Evolutionary conservation across 140 eudicot genomes (phyloP), one percentile per base, ranked within the genome.

Genomic region (Ambrosia hybrid): DNA sequence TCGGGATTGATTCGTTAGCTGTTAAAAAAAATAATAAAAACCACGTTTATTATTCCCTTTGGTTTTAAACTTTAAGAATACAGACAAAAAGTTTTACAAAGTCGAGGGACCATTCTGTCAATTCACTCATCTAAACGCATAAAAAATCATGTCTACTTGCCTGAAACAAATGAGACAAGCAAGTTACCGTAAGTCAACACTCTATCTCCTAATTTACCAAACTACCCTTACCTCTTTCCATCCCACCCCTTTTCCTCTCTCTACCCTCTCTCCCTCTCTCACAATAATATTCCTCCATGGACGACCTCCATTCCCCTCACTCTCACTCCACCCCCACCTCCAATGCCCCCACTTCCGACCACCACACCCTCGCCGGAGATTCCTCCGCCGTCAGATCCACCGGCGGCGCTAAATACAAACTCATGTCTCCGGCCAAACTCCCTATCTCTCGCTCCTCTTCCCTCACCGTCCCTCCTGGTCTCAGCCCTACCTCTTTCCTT

Each of bases 391-490:
- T 12, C 57, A 52, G 80, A 66, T 75, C 73, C 72, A 73, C 46
- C 26, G 72, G 34, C 68, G 80, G 83, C 39, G 98, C 98, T 30
- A 83, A 75, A 81, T 93, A 93, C 81, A 88, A 89, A 83, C 97
- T 93, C 49, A 85, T 93, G 99, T 87, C 99, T 3, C 99, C 99
- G 49, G 99, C 99, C 69, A 90, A 90, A 72, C 96, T 93, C 2
- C 99, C 99, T 76, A 93, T 93, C 86, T 86, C 97, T 2, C 64
- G 97, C 86, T 82, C 97, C 6, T 45, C 87, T 16, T 79, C 85
- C 52, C 76, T 93, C 74, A 87, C 89, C 14, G 80, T 93, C 2
- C 97, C 99, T 58, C 97, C 94, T 4, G 93, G 96, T 16, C 91
- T 93, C 76, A 93, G 97, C 73, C 99, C 99, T 51, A 82, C 96